Conservation (phyloP, 1,139 yeast species). For the Suzukiozyma palmioleophila region DNA sequence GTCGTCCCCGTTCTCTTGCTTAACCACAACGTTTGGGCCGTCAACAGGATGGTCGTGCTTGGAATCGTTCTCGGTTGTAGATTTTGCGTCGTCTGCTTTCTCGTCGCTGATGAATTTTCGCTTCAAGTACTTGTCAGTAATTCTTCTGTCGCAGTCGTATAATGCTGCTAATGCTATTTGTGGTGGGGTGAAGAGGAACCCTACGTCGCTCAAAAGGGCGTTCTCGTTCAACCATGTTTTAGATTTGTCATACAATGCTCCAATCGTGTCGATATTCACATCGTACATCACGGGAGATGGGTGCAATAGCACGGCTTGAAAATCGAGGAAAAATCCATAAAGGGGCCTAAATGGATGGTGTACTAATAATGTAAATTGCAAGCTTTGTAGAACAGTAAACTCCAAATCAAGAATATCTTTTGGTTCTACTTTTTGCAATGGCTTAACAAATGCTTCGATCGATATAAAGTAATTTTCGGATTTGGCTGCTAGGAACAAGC, state of each 20-base stretch:
- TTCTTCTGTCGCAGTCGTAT: conserved; percentile 58
- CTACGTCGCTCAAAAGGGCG: conserved; percentile 65
- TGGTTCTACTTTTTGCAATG: conserved; percentile 61
- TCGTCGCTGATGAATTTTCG: conserved; percentile 42
- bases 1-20: conserved; percentile 7
- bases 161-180: conserved; percentile 90
- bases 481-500: conserved; percentile 88
- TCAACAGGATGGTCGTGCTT: neutral
- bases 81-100: conserved; percentile 1
- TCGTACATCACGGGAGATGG: conserved; percentile 35
- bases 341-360: conserved; percentile 87
- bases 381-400: conserved; percentile 66
- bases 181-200: conserved; percentile 83
- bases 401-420: conserved; percentile 74
- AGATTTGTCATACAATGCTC: conserved; percentile 63
- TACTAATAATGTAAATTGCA: conserved; percentile 74
- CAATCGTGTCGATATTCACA: conserved; percentile 40
- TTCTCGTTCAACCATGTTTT: conserved; percentile 60
- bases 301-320: conserved; percentile 55
- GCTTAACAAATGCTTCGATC: conserved; percentile 72
- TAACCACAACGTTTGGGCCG: conserved; percentile 1
- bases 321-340: conserved; percentile 90
- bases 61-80: neutral
- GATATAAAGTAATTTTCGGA: conserved; percentile 88
- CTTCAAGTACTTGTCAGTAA: conserved; percentile 62